Percentiles rank a stretch among this genome's conserved stretches.
Evolutionary conservation across 371 early-diverging fungal species (phyloP).

Genomic region (Zychaea mexicana): DNA sequence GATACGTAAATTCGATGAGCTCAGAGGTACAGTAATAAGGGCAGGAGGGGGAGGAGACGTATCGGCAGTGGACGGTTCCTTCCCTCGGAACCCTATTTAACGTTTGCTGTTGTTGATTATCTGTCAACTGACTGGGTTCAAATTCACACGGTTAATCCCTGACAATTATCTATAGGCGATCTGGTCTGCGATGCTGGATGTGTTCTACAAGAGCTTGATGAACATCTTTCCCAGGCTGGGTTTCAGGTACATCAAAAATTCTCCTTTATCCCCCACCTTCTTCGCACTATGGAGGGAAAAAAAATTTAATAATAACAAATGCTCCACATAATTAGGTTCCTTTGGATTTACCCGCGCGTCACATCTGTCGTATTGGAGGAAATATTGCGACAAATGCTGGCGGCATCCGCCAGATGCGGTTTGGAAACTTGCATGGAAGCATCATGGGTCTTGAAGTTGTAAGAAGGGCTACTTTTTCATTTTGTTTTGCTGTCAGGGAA

Average conservation of each 20-base stretch:
- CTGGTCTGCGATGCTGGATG: constrained; percentile 89
- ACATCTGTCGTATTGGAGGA: constrained; percentile 88
- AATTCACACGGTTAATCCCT: no score
- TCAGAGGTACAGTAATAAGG: constrained; percentile 57
- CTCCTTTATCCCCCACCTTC: neutral
- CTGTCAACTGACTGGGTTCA: neutral
- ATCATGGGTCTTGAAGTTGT: constrained; percentile 86
- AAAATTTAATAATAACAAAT: neutral
- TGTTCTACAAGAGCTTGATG: constrained; percentile 83
- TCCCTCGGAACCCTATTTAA: no score
- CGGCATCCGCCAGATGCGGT: constrained; percentile 88
- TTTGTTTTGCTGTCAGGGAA: neutral
- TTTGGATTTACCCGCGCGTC: constrained; percentile 91
- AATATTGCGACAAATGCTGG: constrained; percentile 97
- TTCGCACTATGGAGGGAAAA: neutral
- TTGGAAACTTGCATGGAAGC: constrained; percentile 90
- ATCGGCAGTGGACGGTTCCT: neutral
- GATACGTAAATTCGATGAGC: constrained; percentile 77
- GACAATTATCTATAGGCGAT: no score
- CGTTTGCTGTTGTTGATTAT: no score
- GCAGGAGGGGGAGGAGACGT: neutral
- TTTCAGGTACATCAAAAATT: constrained; percentile 37
- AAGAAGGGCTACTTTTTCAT: constrained; percentile 3
- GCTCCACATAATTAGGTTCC: constrained; percentile 72
- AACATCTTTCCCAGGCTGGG: constrained; percentile 73